Percentiles rank a stretch among this genome's conserved stretches.
Conservation (phyloP, 345 rosid species). For the Euphorbia pulcherrima region DNA sequence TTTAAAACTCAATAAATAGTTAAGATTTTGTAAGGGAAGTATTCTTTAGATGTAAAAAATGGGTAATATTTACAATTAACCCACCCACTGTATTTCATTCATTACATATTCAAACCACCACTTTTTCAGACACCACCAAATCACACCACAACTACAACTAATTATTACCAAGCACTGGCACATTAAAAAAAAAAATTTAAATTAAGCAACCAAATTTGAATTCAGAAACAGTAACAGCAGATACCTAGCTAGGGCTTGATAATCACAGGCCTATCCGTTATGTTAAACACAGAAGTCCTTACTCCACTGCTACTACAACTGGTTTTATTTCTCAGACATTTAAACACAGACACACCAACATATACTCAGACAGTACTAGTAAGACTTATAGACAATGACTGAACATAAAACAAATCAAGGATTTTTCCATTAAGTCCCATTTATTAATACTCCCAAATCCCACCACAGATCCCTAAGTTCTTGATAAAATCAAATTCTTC, state of each 20-base stretch:
- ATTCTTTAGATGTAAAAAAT: no score
- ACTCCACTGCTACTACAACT: conserved; percentile 8
- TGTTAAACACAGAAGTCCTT: conserved; percentile 4
- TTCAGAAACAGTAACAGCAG: background rate
- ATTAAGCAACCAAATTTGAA: background rate
- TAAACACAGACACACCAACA: conserved; percentile 18
- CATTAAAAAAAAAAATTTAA: background rate
- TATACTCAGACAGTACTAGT: conserved; percentile 23
- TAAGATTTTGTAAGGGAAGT: no score
- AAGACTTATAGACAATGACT: conserved; percentile 38
- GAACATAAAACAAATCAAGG: conserved; percentile 47
- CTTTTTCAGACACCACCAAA: conserved; percentile 58
- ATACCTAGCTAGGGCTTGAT: conserved; percentile 7
- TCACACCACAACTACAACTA: conserved; percentile 45
- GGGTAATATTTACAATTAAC: no score
- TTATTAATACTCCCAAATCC: conserved; percentile 26
- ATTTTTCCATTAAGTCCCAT: conserved; percentile 24
- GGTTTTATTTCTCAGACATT: conserved; percentile 20
- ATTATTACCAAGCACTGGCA: conserved; percentile 30
- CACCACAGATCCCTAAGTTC: conserved; percentile 51
- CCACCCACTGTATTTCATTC: no score
- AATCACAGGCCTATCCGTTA: conserved; percentile 14
- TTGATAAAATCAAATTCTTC: conserved; percentile 11
- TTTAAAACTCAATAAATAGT: no score
- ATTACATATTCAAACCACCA: conserved; percentile 47